A percentile compares a stretch with the other conserved stretches of the same genome.
Evolutionary conservation across 1,284 basidiomycete genomes (phyloP).

Genomic region (Sphaerobolus stellatus): DNA sequence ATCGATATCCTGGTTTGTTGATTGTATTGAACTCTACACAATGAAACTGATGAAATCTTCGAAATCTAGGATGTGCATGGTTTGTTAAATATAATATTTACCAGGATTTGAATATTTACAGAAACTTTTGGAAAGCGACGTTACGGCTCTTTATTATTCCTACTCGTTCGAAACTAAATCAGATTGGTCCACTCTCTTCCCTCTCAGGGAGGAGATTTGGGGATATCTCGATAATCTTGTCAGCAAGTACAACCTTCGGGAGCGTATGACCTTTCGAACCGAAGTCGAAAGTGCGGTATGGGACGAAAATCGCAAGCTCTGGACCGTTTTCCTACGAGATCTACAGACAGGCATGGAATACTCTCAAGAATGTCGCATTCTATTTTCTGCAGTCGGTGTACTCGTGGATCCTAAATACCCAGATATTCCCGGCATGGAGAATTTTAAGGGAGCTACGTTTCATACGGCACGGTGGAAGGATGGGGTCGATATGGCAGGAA

Average conservation of each 20-base stretch:
- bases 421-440: conserved; percentile 10
- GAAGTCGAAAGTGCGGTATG: conserved; percentile 9
- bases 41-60: not conserved
- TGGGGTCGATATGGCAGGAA: not conserved
- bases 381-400: conserved; percentile 12
- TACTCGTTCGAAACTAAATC: conserved; percentile 12
- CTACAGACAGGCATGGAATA: conserved; percentile 4
- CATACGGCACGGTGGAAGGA: not conserved
- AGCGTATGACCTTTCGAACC: conserved; percentile 6
- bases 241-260: conserved; percentile 9
- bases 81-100: not conserved
- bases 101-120: not conserved
- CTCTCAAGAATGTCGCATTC: conserved; percentile 3
- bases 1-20: not conserved
- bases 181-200: conserved; percentile 10
- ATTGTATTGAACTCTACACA: not conserved
- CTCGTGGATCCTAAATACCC: conserved; percentile 9
- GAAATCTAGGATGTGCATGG: not conserved
- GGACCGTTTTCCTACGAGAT: conserved; percentile 9
- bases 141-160: not conserved
- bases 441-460: not conserved
- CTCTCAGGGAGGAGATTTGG: conserved; percentile 6
- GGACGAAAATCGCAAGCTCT: conserved; percentile 9
- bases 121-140: not conserved
- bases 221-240: conserved; percentile 10